Evolutionary conservation across 345 rosid species (phyloP).

Genomic region (Combretum micranthum): DNA sequence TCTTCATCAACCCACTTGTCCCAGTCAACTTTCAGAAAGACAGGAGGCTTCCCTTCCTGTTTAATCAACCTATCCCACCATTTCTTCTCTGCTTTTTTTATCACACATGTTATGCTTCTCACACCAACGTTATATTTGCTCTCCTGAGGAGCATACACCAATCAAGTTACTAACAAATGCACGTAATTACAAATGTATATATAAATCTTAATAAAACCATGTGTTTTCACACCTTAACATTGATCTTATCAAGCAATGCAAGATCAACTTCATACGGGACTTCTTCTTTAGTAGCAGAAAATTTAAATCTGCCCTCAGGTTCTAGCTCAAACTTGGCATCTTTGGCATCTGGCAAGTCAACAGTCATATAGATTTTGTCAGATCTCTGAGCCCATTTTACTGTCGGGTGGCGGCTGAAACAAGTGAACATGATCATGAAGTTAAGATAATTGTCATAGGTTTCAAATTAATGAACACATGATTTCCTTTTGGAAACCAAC

Average conservation of each 20-base stretch:
- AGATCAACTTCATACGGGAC: constrained; percentile 10
- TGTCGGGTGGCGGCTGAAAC: constrained; percentile 18
- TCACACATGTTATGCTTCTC: constrained; percentile 12
- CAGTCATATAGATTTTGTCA: constrained; percentile 12
- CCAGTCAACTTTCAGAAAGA: constrained; percentile 17
- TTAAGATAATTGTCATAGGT: neutral
- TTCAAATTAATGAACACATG: neutral
- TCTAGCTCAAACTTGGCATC: constrained; percentile 18
- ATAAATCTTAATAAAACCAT: no score
- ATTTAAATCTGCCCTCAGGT: constrained; percentile 15
- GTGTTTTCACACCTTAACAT: constrained; percentile 10
- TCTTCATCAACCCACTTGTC: constrained; percentile 22
- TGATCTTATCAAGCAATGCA: constrained; percentile 14
- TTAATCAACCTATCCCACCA: constrained; percentile 18
- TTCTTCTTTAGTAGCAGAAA: constrained; percentile 13
- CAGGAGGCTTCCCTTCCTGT: constrained; percentile 19
- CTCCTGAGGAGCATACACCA: constrained; percentile 7
- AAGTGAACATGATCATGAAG: neutral
- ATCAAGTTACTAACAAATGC: no score
- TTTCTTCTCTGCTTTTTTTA: constrained; percentile 15
- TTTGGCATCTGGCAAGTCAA: constrained; percentile 17
- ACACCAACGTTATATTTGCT: constrained; percentile 15
- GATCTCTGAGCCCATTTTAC: constrained; percentile 20
- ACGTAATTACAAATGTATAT: no score
- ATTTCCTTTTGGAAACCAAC: neutral